Evolutionary conservation across 768 basidiomycete species (phyloP), one percentile per base, ranked within the genome.

Genomic region (Lactarius indigo): DNA sequence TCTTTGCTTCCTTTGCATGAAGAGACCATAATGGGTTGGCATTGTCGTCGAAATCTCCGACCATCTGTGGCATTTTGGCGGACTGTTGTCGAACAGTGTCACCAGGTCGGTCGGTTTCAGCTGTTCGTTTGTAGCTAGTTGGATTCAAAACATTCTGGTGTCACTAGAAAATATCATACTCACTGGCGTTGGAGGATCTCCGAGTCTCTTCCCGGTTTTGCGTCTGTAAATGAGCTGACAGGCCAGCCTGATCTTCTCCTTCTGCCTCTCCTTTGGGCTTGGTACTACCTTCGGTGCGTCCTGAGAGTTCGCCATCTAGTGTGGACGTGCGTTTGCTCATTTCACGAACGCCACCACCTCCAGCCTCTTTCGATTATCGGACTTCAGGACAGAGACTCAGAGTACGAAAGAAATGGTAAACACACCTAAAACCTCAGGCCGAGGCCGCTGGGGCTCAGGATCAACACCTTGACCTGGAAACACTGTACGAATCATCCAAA

Each of bases 1-100:
- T 47, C 20, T 47, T 47, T 47, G 44, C 44, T 47, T 47, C 44
- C 20, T 47, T n/a, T 10, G 77, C 64, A 66, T 79, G 80, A 5
- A 77, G 69, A 7, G 76, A 76, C 80, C 79, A 80, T 28, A 81
- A 72, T n/a, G 74, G 74, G 33, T 75, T 74, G 3, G 78, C 78
- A 30, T 77, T 76, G 52, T 78, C 78, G 70, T 77, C 76, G 60
- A 77, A 76, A 31, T 64, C 63, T 8, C 42, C 42, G n/a, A 44
- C 42, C 42, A 44, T 44, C 42, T 20, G 42, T 6, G 42, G 42
- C 20, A 44, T 7, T 44, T n/a, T 8, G 18, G 42, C 42, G 42
- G 42, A 44, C 42, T 44, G 42, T 8, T 20, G 42, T 20, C 42
- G 18, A 44, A 20, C 42, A 20, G 42, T 20, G 20, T 44, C 42